Percentiles rank a stretch among this genome's conserved stretches.
Conservation (phyloP, 2,329 filamentous ascomycete genomes). For the Trichoderma asperellum region DNA sequence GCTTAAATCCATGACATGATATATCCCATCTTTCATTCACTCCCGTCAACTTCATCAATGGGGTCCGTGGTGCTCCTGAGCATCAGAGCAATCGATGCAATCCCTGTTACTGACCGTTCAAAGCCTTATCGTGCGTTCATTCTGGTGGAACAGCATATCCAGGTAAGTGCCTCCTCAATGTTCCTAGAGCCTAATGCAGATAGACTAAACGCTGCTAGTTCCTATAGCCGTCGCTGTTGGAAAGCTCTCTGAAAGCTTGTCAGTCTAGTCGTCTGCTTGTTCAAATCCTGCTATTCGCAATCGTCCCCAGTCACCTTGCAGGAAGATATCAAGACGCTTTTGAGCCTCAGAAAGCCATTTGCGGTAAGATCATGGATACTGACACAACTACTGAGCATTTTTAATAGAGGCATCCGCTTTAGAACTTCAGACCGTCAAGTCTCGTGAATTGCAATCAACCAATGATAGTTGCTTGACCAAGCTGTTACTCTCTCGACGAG, state of each 20-base stretch:
- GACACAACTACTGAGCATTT: neutral
- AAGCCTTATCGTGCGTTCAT: neutral
- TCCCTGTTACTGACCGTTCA: neutral
- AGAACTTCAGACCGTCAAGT: neutral
- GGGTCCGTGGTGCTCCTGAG: neutral
- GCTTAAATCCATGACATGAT: neutral
- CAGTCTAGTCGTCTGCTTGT: neutral
- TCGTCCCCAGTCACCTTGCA: neutral
- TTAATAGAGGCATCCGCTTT: no score
- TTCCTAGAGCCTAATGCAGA: neutral
- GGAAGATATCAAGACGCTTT: neutral
- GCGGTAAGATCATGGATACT: neutral
- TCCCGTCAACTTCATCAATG: neutral
- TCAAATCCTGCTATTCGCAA: neutral
- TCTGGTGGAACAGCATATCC: neutral
- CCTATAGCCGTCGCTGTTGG: neutral
- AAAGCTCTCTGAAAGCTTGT: neutral
- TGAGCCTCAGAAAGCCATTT: neutral
- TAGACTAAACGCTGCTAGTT: neutral
- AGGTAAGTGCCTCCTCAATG: neutral
- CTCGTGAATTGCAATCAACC: neutral
- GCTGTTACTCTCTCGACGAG: neutral
- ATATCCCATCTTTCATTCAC: neutral
- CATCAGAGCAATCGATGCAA: neutral
- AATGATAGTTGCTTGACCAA: neutral